Percentiles rank a stretch among this genome's conserved stretches.
phyloP scores from a whole-genome alignment of 768 basidiomycete genomes.

The Pisolithus orientalis region DNA sequence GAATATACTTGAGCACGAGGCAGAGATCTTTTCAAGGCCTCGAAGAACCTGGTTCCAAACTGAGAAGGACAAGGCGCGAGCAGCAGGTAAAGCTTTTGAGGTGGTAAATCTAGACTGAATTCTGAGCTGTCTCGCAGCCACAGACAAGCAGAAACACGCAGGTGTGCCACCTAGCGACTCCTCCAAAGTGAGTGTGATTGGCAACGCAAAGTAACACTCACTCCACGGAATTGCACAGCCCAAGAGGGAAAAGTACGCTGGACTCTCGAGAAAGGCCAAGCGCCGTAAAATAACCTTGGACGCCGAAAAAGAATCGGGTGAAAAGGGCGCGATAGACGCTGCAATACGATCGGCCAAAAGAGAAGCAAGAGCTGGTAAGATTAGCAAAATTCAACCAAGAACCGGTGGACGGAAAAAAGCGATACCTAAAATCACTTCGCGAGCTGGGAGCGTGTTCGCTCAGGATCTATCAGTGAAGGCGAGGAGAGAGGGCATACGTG shows the following conservation, averaged over 20 bases:
- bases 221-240: slow-evolving; percentile 37
- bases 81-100: slow-evolving; percentile 52
- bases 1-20: slow-evolving; percentile 91
- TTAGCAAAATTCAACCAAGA: slow-evolving; percentile 48
- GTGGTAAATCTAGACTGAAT: slow-evolving; percentile 4
- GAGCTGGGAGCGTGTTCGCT: slow-evolving; percentile 44
- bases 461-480: slow-evolving; percentile 49
- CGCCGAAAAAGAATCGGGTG: slow-evolving; percentile 61
- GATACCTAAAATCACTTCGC: slow-evolving; percentile 24
- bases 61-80: slow-evolving; percentile 70
- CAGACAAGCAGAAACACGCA: slow-evolving; percentile 71
- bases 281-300: slow-evolving; percentile 83
- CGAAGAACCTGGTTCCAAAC: slow-evolving; percentile 99
- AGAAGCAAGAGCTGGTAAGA: slow-evolving; percentile 64
- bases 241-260: slow-evolving; percentile 72
- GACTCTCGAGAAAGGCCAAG: slow-evolving; percentile 83
- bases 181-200: slow-evolving; percentile 33
- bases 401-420: slow-evolving; percentile 28
- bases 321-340: slow-evolving; percentile 50
- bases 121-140: slow-evolving; percentile 36
- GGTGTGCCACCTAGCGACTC: slow-evolving; percentile 24
- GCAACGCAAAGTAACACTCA: not conserved
- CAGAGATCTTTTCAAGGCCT: slow-evolving; percentile 88
- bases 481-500: slow-evolving; percentile 53
- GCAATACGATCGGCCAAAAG: slow-evolving; percentile 89